Evolutionary conservation across 2,329 filamentous ascomycete species (phyloP), one percentile per base, ranked within the genome.

Genomic region (Orbilia oligospora): DNA sequence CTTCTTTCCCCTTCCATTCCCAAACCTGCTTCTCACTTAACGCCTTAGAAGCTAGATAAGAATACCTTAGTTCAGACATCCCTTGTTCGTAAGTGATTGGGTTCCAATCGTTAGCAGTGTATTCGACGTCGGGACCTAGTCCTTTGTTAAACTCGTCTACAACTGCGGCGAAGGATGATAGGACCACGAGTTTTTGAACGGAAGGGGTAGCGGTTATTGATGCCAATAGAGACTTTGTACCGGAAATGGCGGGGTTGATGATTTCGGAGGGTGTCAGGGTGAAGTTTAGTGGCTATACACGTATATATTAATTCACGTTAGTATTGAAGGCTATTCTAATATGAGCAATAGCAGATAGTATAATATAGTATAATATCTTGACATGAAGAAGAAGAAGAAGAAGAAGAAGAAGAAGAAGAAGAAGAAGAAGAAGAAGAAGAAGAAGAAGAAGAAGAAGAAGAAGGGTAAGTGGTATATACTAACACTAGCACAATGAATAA

Each of bases 151-250:
- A 82, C 20, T 72, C 76, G 80, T 91, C 86, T 61, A 91, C 81
- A 18, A 92, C 90, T 0, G 90, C 86, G n/a, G 90, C 90, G 81
- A 92, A 92, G 1, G 90, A 91, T 2, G 89, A 91, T 0, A 90
- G 92, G 80, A 92, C 88, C 53, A 90, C 84, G 41, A 86, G 81
- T 12, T 80, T 71, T 69, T 83, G 83, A 3, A 84, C 83, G 61
- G 76, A 85, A 83, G 46, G 85, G 79, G 79, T 83, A 77, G 33
- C 80, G 68, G 2, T 82, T 82, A 27, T 82, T 76, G 56, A 83
- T 78, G 5, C 2, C 3, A 75, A 51, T 18, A 75, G 71, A 0
- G 71, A 75, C 41, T 75, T 75, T n/a, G 64, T 69, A 18, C 71
- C 63, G 5, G 53, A 20, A 24, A 75, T 75, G 5, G 71, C 71